Evolutionary conservation across 2,329 filamentous ascomycete genomes (phyloP).

Genomic region (Aschersonia sp.): DNA sequence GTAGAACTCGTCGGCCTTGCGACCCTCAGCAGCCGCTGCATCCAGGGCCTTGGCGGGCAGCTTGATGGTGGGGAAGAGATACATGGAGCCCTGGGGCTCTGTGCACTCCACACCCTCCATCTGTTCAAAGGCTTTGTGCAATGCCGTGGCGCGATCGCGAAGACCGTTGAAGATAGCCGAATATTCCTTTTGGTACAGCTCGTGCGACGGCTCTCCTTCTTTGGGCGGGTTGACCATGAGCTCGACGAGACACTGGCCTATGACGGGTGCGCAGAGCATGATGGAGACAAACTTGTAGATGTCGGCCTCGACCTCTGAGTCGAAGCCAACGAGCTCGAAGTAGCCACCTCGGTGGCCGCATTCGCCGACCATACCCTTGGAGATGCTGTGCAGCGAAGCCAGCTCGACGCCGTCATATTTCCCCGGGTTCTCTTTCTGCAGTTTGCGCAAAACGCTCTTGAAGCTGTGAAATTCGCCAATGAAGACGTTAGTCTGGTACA

Average conservation of each 20-base stretch:
- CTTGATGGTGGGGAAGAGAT: constrained; percentile 90
- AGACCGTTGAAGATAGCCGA: constrained; percentile 67
- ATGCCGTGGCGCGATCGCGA: constrained; percentile 62
- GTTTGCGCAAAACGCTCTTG: constrained; percentile 70
- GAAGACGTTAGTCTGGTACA: constrained; percentile 99
- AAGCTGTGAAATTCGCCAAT: constrained; percentile 88
- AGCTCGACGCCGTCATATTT: constrained; percentile 79
- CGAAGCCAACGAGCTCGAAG: constrained; percentile 89
- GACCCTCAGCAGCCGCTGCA: constrained; percentile 59
- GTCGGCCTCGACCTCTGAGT: constrained; percentile 70
- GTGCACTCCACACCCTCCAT: constrained; percentile 96
- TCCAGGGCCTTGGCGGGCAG: constrained; percentile 62
- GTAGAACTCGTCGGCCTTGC: constrained; percentile 83
- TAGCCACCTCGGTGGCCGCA: constrained; percentile 96
- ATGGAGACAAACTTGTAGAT: constrained; percentile 99
- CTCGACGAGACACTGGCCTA: constrained; percentile 93
- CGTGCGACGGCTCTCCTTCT: constrained; percentile 68
- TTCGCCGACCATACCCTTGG: constrained; percentile 98
- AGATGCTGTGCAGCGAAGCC: constrained; percentile 81
- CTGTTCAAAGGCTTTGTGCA: constrained; percentile 78
- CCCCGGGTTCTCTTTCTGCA: constrained; percentile 61
- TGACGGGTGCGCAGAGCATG: constrained; percentile 86
- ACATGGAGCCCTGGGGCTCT: constrained; percentile 89
- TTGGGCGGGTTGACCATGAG: constrained; percentile 94
- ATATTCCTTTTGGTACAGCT: constrained; percentile 76